A percentile compares a stretch with the other conserved stretches of the same genome.
Conservation (phyloP, 129 eudicot genomes). For the Ambrosia artemisiifolia region DNA sequence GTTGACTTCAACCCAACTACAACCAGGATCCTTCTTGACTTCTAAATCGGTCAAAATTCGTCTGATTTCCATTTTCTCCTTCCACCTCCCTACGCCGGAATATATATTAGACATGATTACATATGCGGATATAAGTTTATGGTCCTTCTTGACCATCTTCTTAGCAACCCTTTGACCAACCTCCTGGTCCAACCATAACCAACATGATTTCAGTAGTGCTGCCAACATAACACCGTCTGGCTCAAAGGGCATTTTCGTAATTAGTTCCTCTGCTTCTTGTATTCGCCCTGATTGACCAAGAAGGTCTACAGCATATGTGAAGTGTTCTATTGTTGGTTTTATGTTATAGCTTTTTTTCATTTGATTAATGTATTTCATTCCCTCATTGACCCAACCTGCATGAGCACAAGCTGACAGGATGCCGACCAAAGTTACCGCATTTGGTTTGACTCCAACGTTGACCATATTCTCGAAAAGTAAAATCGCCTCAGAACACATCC, state of each 20-base stretch:
- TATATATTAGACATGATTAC: conserved; percentile 66
- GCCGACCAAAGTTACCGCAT: conserved; percentile 61
- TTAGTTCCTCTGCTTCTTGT: conserved; percentile 66
- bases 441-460: conserved; percentile 45
- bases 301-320: conserved; percentile 62
- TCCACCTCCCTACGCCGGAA: conserved; percentile 55
- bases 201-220: conserved; percentile 63
- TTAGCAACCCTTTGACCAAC: conserved; percentile 57
- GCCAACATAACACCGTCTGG: conserved; percentile 48
- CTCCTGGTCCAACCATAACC: conserved; percentile 58
- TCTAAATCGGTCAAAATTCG: conserved; percentile 34
- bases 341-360: conserved; percentile 48
- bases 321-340: conserved; percentile 57
- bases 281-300: conserved; percentile 62
- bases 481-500: conserved; percentile 46
- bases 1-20: conserved; percentile 48
- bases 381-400: conserved; percentile 45
- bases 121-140: conserved; percentile 42
- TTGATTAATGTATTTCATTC: conserved; percentile 39
- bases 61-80: conserved; percentile 45
- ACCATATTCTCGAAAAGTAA: conserved; percentile 47
- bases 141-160: conserved; percentile 44
- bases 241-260: conserved; percentile 44
- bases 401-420: conserved; percentile 61
- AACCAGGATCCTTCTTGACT: conserved; percentile 45